Evolutionary conservation across 2,329 filamentous ascomycete species (phyloP).

Genomic region (Eutypella sp.): DNA sequence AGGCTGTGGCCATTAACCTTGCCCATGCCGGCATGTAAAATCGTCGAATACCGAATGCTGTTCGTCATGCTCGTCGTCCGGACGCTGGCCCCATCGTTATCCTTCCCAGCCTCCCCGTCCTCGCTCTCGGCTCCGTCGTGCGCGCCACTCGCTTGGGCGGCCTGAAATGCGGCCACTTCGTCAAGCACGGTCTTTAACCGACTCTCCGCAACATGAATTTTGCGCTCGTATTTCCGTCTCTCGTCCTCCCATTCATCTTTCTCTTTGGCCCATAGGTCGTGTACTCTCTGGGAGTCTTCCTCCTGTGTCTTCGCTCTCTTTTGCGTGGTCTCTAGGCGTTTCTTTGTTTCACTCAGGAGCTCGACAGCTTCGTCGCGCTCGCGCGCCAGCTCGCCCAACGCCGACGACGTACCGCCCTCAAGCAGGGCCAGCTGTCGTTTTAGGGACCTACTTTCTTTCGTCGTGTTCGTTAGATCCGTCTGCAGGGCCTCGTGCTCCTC

Average conservation of each 20-base stretch:
- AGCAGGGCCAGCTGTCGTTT: slow-evolving; percentile 83
- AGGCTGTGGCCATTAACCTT: slow-evolving; percentile 68
- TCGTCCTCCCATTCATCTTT: slow-evolving; percentile 82
- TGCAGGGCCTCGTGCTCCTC: slow-evolving; percentile 71
- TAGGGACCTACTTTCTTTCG: slow-evolving; percentile 73
- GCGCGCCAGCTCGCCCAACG: slow-evolving; percentile 73
- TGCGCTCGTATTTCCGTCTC: slow-evolving; percentile 74
- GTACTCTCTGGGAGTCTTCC: slow-evolving; percentile 73
- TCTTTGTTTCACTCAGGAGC: slow-evolving; percentile 64
- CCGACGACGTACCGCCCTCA: slow-evolving; percentile 83
- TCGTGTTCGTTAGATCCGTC: slow-evolving; percentile 53
- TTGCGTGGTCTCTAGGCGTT: slow-evolving; percentile 70
- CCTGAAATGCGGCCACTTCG: slow-evolving; percentile 72
- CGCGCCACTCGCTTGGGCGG: slow-evolving; percentile 39
- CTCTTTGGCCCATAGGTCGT: slow-evolving; percentile 78
- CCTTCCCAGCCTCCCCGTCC: slow-evolving; percentile 55
- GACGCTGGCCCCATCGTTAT: slow-evolving; percentile 69
- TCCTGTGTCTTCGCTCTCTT: slow-evolving; percentile 76
- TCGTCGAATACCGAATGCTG: slow-evolving; percentile 68
- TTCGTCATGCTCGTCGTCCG: slow-evolving; percentile 68
- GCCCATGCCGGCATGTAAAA: slow-evolving; percentile 50
- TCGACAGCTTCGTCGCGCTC: slow-evolving; percentile 84
- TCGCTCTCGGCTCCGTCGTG: slow-evolving; percentile 48
- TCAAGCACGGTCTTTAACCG: slow-evolving; percentile 79
- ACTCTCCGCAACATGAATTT: slow-evolving; percentile 83